These are phyloP conservation scores for Lineolata rhizophorae DNA, from an alignment of 495 filamentous ascomycete genomes.

Conservation along the genomic window DNA sequence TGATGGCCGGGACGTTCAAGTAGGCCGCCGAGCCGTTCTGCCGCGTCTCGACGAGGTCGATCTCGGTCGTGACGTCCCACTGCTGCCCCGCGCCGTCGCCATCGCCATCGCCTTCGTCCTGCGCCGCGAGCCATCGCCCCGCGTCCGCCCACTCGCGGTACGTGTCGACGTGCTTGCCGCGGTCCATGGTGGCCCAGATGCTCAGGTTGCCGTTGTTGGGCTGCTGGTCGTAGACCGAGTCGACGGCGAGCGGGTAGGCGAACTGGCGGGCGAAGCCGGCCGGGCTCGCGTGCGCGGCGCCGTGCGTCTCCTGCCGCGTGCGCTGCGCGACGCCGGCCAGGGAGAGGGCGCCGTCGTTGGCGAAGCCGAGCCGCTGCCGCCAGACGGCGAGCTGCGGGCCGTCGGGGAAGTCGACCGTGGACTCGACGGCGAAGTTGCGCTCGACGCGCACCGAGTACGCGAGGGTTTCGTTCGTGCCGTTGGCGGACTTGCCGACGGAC, in stretches of 20 bases:
- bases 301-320: constrained; percentile 38
- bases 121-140: too few species aligned
- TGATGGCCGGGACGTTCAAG: background rate
- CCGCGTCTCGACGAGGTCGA: too few species aligned
- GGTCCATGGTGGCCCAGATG: constrained; percentile 34
- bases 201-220: constrained; percentile 26
- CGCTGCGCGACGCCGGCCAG: constrained; percentile 36
- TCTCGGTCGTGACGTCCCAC: too few species aligned
- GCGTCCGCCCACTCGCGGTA: background rate
- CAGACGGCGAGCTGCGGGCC: constrained; percentile 26
- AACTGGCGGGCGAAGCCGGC: constrained; percentile 26
- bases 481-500: constrained; percentile 19
- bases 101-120: too few species aligned
- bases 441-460: constrained; percentile 33
- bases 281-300: constrained; percentile 30
- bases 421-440: constrained; percentile 31
- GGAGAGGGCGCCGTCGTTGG: constrained; percentile 35
- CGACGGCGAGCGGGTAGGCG: constrained; percentile 40
- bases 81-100: background rate
- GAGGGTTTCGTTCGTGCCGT: constrained; percentile 38
- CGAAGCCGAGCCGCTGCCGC: constrained; percentile 30
- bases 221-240: constrained; percentile 24
- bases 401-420: constrained; percentile 24
- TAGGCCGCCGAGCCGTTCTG: background rate
- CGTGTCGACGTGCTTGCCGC: constrained; percentile 28